Evolutionary conservation across 495 filamentous ascomycete genomes (phyloP).

Genomic region (Neurospora sp.): DNA sequence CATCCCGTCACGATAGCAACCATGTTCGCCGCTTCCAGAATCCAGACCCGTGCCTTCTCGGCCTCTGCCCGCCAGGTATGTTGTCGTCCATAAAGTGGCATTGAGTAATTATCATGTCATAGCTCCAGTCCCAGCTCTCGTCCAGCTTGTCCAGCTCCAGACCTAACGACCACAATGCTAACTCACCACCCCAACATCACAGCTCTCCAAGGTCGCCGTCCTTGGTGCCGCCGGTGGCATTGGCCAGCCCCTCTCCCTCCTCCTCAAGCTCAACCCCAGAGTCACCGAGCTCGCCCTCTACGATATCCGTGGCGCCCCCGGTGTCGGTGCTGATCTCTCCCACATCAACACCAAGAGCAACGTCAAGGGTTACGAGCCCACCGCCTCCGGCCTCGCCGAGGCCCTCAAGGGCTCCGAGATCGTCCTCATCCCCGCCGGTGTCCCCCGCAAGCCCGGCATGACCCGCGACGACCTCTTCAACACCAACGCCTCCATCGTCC

Average conservation of each 20-base stretch:
- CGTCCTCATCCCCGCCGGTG: constrained; percentile 95
- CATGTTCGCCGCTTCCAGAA: constrained; percentile 72
- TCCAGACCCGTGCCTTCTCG: constrained; percentile 90
- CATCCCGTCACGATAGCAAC: neutral
- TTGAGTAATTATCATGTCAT: neutral
- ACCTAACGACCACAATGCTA: too few species aligned
- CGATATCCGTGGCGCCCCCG: constrained; percentile 90
- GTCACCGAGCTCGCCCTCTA: constrained; percentile 88
- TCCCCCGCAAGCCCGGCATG: constrained; percentile 99
- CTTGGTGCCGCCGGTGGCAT: constrained; percentile 96
- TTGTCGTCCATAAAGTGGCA: neutral
- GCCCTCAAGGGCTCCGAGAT: constrained; percentile 80
- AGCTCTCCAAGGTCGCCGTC: constrained; percentile 58
- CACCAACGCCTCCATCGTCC: constrained; percentile 99
- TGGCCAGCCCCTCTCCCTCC: constrained; percentile 92
- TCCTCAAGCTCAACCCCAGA: constrained; percentile 95
- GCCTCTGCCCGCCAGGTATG: constrained; percentile 80
- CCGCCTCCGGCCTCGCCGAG: constrained; percentile 59
- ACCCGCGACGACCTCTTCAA: constrained; percentile 99
- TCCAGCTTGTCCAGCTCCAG: too few species aligned
- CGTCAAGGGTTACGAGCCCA: constrained; percentile 80
- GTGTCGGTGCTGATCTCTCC: constrained; percentile 93
- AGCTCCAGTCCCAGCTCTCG: neutral
- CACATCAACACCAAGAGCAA: constrained; percentile 99
- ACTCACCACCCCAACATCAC: neutral